Evolutionary conservation across 1,139 yeast species (phyloP).

Genomic region (Candida tetrigidarum): DNA sequence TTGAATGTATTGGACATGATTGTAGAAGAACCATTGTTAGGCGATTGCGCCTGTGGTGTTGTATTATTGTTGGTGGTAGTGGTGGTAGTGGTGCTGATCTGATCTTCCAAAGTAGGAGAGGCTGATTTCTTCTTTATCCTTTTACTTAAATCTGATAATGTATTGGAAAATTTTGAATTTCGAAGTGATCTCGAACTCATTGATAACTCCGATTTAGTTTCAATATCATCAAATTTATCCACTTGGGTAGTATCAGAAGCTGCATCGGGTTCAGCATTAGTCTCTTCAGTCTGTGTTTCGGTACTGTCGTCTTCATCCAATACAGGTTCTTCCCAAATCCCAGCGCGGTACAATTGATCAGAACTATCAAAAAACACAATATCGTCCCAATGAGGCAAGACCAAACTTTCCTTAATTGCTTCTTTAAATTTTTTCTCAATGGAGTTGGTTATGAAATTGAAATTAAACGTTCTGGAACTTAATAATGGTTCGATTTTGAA

Average conservation of each 20-base stretch:
- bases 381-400: slow-evolving; percentile 89
- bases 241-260: slow-evolving; percentile 8
- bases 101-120: slow-evolving; percentile 12
- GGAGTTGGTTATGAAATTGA: slow-evolving; percentile 75
- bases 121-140: slow-evolving; percentile 36
- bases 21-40: no score
- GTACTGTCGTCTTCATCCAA: slow-evolving; percentile 8
- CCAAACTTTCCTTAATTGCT: slow-evolving; percentile 77
- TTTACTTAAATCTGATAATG: slow-evolving; percentile 41
- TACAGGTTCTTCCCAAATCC: slow-evolving; percentile 70
- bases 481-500: slow-evolving; percentile 86
- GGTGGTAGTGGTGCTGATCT: slow-evolving; percentile 1
- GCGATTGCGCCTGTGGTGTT: no score
- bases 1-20: slow-evolving; percentile 44
- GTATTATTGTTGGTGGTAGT: not conserved
- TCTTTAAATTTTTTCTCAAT: slow-evolving; percentile 82
- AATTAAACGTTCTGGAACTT: slow-evolving; percentile 79
- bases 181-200: slow-evolving; percentile 15
- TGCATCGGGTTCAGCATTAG: slow-evolving; percentile 8
- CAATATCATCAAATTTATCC: slow-evolving; percentile 12
- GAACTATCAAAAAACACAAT: slow-evolving; percentile 68
- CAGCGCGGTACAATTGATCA: slow-evolving; percentile 81
- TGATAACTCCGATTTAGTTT: slow-evolving; percentile 14
- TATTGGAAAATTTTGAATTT: slow-evolving; percentile 23
- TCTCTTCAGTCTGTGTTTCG: slow-evolving; percentile 11